Conservation (phyloP, 1,284 basidiomycete genomes). For the Rhizopogon hawkerae region DNA sequence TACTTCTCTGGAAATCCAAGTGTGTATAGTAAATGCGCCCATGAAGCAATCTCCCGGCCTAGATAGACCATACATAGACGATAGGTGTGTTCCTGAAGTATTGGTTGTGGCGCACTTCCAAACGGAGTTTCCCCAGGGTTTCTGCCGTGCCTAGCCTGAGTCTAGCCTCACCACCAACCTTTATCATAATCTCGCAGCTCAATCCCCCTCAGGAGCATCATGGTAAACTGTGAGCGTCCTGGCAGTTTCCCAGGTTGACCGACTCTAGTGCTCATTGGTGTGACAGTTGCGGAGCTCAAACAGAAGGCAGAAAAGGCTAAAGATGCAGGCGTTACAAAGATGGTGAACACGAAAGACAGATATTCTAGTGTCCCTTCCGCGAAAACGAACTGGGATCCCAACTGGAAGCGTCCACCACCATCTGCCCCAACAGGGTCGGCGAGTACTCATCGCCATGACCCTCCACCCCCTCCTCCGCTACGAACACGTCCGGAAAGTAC, state of each 20-base stretch:
- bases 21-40: too few relatives aligned
- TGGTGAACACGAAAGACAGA: conserved; percentile 48
- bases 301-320: conserved; percentile 54
- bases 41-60: too few relatives aligned
- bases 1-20: too few relatives aligned
- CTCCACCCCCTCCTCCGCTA: conserved; percentile 15
- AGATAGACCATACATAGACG: too few relatives aligned
- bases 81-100: too few relatives aligned
- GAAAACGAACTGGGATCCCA: conserved; percentile 54
- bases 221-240: conserved; percentile 25
- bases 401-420: conserved; percentile 23
- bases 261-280: background rate
- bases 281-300: conserved; percentile 53
- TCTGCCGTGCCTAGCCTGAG: too few relatives aligned
- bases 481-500: conserved; percentile 10
- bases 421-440: conserved; percentile 14
- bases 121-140: too few relatives aligned
- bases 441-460: conserved; percentile 14
- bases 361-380: conserved; percentile 47
- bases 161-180: too few relatives aligned
- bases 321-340: conserved; percentile 41
- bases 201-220: conserved; percentile 2
- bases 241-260: background rate
- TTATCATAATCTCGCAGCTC: background rate
- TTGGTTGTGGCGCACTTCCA: too few relatives aligned